Percentiles rank a stretch among this genome's conserved stretches.
Conservation (phyloP, 352 stramenopile species). For the Globisporangium emineosum region DNA sequence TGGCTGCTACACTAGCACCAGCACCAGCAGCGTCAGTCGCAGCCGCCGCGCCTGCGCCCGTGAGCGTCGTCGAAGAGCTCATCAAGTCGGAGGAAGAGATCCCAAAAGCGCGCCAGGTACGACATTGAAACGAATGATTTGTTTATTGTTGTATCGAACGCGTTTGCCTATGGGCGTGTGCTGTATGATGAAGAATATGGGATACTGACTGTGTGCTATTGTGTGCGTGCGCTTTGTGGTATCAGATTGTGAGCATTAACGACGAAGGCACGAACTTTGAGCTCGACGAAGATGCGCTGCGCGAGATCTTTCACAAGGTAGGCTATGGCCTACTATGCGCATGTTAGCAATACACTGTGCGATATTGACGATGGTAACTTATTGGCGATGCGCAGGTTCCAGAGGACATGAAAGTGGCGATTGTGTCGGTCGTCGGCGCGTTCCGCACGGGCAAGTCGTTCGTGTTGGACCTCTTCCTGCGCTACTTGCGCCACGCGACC, state of each 20-base stretch:
- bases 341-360: background rate
- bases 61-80: slow-evolving; percentile 18
- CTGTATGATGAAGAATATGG: background rate
- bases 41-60: background rate
- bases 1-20: too few species aligned
- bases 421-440: slow-evolving; percentile 97
- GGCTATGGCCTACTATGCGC: background rate
- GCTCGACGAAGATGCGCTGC: slow-evolving; percentile 66
- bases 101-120: slow-evolving; percentile 21
- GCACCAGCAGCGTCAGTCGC: background rate
- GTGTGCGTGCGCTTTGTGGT: background rate
- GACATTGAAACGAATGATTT: background rate
- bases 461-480: slow-evolving; percentile 96
- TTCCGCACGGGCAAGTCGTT: slow-evolving; percentile 99
- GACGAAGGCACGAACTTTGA: slow-evolving; percentile 86
- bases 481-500: slow-evolving; percentile 90
- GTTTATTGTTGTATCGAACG: too few species aligned
- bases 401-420: slow-evolving; percentile 95
- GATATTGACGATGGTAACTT: background rate
- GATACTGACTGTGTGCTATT: background rate
- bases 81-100: slow-evolving; percentile 22
- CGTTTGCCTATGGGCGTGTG: background rate
- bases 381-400: slow-evolving; percentile 38
- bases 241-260: slow-evolving; percentile 85
- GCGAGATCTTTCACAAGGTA: slow-evolving; percentile 69